Conservation (phyloP, 2,329 filamentous ascomycete species). For the Amphichorda felina region DNA sequence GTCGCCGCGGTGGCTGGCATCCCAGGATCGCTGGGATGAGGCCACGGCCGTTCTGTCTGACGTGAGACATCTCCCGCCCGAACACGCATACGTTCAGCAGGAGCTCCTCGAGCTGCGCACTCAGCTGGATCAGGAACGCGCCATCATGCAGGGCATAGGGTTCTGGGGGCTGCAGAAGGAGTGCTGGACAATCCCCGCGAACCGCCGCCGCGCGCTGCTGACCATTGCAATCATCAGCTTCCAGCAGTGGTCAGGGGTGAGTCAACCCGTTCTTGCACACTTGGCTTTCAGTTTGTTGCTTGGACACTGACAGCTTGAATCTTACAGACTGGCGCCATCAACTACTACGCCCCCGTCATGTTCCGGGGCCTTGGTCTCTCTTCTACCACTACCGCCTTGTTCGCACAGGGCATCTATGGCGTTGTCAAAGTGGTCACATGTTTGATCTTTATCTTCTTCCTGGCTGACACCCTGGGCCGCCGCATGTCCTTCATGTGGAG, state of each 20-base stretch:
- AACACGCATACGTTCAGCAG: slow-evolving; percentile 23
- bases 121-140: slow-evolving; percentile 15
- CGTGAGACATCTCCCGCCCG: slow-evolving; percentile 19
- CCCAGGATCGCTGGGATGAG: slow-evolving; percentile 44
- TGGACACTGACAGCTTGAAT: background rate
- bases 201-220: slow-evolving; percentile 11
- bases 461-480: slow-evolving; percentile 52
- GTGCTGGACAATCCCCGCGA: slow-evolving; percentile 8
- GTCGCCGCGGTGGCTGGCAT: slow-evolving; percentile 48
- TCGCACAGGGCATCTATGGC: slow-evolving; percentile 58
- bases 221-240: slow-evolving; percentile 11
- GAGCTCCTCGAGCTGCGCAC: slow-evolving; percentile 17
- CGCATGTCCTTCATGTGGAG: slow-evolving; percentile 20
- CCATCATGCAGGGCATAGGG: slow-evolving; percentile 6
- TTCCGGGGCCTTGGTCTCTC: slow-evolving; percentile 46
- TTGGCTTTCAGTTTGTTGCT: no score
- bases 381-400: slow-evolving; percentile 40
- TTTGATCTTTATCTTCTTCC: slow-evolving; percentile 47
- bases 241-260: slow-evolving; percentile 14
- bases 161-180: slow-evolving; percentile 8
- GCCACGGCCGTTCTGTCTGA: slow-evolving; percentile 16
- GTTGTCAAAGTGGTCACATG: slow-evolving; percentile 54
- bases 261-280: slow-evolving; percentile 2
- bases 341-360: slow-evolving; percentile 52
- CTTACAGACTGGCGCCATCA: slow-evolving; percentile 20